Base-by-base conservation (phyloP, 2,329 filamentous ascomycete species). In the Xylariales sp. region DNA sequence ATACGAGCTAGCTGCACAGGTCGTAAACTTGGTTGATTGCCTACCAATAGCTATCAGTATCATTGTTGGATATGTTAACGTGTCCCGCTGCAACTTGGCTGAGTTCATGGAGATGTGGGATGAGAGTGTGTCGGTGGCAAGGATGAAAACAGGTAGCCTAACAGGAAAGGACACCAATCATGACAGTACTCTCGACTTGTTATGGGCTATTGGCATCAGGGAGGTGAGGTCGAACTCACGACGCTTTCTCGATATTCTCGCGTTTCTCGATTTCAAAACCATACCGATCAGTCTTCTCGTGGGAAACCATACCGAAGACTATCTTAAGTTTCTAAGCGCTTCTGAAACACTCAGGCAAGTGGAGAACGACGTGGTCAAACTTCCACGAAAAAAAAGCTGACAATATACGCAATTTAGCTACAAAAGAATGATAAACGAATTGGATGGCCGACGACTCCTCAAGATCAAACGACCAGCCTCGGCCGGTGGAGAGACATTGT, bases 81-180 rank as follows among this genome's bases (percentile, higher is more conserved):
- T 46, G 5, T 48, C 49, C n/a, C 21, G 40, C 13, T 32, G 33
- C 12, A 44, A 24, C 18, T 29, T 52, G 6, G 35, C 35, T 10
- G 46, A 51, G 7, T 52, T 51, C 23, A 28, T 47, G n/a, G 49
- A 52, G 28, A 44, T 48, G 19, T 52, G 49, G 49, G 43, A 48
- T 13, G 49, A 51, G 40, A n/a, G n/a, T n/a, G n/a, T n/a, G n/a
- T 41, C 32, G 27, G 31, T 34, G 20, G 31, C 27, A 12, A 40
- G 37, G 16, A 5, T n/a, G 11, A 32, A 20, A 14, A 33, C 16
- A 6, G 17, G 25, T 12, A 24, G 29, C 4, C 6, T 34, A 11
- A 28, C 48, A 17, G n/a, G n/a, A n/a, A n/a, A n/a, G n/a, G n/a
- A n/a, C n/a, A n/a, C n/a, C n/a, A 43, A 49, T 37, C 7, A 11